Base-by-base conservation (phyloP, 2,329 filamentous ascomycete species). In the Alternaria sp. region DNA sequence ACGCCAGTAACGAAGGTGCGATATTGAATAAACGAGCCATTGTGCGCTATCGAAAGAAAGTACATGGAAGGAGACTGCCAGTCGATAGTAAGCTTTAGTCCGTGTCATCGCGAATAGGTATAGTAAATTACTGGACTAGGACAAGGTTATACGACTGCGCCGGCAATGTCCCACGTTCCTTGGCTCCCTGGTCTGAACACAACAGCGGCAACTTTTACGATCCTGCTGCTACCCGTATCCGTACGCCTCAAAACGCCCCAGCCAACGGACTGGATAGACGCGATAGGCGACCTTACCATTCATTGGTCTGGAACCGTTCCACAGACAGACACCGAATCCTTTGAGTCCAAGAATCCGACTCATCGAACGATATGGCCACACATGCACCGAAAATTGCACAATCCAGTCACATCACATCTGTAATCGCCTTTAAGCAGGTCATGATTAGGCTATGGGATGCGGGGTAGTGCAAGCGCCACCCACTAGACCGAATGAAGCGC, bases 131-230 rank as follows among this genome's bases (percentile, higher is more conserved):
- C 13, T 42, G 21, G n/a, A 29, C 44, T 40, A 37, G 45, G 45
- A 23, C 17, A n/a, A 52, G 50, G 56, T 63, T 55, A 45, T 53
- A 66, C 62, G 44, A 59, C 49, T 40, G 54, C 51, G 60, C 37
- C 39, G 33, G 49, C 46, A 62, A 40, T 48, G 31, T 57, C 49
- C 51, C 51, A 60, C 58, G 45, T 60, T 62, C 34, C 62, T 63
- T 66, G 54, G 56, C 55, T 39, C 40, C 44, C 46, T 34, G 37
- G 33, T 54, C 21, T 46, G 23, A 45, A 36, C 54, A 61, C 46
- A 23, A 51, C 31, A 57, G 53, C 40, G 50, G 44, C 41, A 51
- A 33, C 31, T 33, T 33, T 31, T 44, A 56, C 54, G 48, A 58
- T 54, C 61, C 58, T 61, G 58, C 49, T 57, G 36, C 36, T 46